phyloP scores from a whole-genome alignment of 164 flowering plant species.

The Umbilicus rupestris region DNA sequence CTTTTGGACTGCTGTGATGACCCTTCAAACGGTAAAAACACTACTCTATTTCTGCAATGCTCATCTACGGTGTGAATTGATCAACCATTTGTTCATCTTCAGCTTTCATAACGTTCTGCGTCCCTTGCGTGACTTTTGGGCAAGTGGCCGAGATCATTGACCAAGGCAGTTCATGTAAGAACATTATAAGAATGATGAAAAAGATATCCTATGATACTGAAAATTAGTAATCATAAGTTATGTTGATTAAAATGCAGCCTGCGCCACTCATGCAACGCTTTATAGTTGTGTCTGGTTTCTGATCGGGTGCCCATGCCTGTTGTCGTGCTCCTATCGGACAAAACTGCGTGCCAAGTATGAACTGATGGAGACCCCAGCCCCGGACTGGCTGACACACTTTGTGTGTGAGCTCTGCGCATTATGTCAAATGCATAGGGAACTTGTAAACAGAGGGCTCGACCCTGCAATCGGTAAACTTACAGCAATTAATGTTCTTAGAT shows the following conservation, averaged over 20 bases:
- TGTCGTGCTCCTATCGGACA: slow-evolving; percentile 27
- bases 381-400: slow-evolving; percentile 27
- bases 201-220: background rate
- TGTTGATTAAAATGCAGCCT: slow-evolving; percentile 16
- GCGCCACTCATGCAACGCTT: slow-evolving; percentile 22
- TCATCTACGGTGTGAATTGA: background rate
- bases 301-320: slow-evolving; percentile 24
- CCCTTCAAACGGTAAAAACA: slow-evolving; percentile 22
- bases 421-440: slow-evolving; percentile 33
- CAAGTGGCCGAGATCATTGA: slow-evolving; percentile 31
- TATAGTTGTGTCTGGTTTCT: slow-evolving; percentile 14
- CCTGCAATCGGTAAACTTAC: slow-evolving; percentile 19
- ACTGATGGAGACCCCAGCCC: slow-evolving; percentile 27
- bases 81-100: background rate
- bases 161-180: slow-evolving; percentile 26
- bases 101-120: slow-evolving; percentile 20
- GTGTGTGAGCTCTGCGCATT: slow-evolving; percentile 36
- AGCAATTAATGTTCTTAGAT: too few species aligned
- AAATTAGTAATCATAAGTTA: background rate
- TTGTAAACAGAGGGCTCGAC: slow-evolving; percentile 26
- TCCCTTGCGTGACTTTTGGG: slow-evolving; percentile 34
- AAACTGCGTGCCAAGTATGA: slow-evolving; percentile 22
- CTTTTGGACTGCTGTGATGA: slow-evolving; percentile 32
- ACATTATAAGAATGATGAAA: background rate
- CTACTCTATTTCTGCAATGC: background rate